These are phyloP conservation scores for Acanthamoeba polyphaga DNA, from an alignment of 208 protist genomes.

Conservation along the genomic window DNA sequence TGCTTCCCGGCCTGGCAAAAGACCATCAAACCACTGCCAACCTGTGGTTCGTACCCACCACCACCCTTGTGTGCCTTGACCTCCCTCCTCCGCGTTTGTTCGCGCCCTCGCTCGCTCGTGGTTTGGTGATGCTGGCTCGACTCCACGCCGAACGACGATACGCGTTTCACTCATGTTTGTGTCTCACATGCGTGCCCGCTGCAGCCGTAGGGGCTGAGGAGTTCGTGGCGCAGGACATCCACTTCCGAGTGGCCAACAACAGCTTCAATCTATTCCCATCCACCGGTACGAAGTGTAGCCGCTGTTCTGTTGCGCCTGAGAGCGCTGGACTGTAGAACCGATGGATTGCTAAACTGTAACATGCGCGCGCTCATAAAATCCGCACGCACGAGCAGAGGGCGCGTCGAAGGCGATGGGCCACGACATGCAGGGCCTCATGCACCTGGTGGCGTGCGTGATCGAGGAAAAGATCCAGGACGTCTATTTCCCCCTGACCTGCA, in stretches of 20 bases:
- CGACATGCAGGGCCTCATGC: not conserved
- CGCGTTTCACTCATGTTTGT: too few species aligned
- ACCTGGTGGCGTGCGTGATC: not conserved
- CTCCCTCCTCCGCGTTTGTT: not conserved
- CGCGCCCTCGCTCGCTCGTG: too few species aligned
- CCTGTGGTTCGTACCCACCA: not conserved
- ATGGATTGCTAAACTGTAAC: too few species aligned
- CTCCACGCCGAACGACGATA: too few species aligned
- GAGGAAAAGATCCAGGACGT: not conserved
- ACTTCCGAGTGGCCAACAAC: conserved; percentile 6
- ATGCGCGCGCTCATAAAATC: too few species aligned
- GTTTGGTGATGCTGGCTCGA: too few species aligned
- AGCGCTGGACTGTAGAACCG: too few species aligned
- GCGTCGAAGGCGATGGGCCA: not conserved
- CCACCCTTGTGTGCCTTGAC: not conserved
- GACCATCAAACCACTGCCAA: not conserved
- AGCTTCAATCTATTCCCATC: not conserved
- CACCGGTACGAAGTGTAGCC: not conserved
- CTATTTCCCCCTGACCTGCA: conserved; percentile 40
- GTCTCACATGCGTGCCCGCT: too few species aligned
- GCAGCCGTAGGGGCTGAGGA: not conserved
- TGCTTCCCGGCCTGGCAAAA: not conserved
- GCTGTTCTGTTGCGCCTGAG: too few species aligned
- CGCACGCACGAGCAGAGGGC: not conserved
- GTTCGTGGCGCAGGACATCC: conserved; percentile 22